Base-by-base conservation (phyloP, 441 rosid genomes). In the Arabidopsis lyrata region DNA sequence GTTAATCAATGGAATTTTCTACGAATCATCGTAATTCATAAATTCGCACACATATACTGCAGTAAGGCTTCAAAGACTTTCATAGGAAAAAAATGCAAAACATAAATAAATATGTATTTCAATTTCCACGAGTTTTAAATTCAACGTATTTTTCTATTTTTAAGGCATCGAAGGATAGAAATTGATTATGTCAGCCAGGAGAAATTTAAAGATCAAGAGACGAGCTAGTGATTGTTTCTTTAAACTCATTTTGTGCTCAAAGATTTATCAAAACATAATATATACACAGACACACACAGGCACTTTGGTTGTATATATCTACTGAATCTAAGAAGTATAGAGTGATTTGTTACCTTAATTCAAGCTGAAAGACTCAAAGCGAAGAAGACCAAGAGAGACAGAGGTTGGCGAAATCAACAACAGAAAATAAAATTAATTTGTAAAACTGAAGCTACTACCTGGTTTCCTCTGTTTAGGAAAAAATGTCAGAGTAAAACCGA, bases 261-360 rank as follows among this genome's bases (percentile, higher is more conserved):
- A 45, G 47, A 47, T 56, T 34, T 48, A 58, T 57, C 8, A 18
- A 18, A 36, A 38, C 6, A 36, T 8, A 14, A 10, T 16, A 27
- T 14, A 64, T 6, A 38, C 10, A 59, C 15, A 38, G 5, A 59
- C 16, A 61, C 6, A 52, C 2, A 58, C 6, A 24, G 24, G 56
- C 8, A 35, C 24, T 44, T 52, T 10, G 47, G 57, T 6, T 15
- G 53, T 22, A 31, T 6, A 32, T 44, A 52, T 58, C 12, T 27
- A 74, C 20, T 0, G 31, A 59, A 41, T 39, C 44, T 34, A 18
- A 62, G 31, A 55, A 68, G 44, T 16, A 34, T 32, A 2, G 13
- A 60, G 64, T 18, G 42, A 61, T 45, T 22, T 24, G 20, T 55
- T 55, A 69, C 79, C 70, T 69, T 55, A 29, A 29, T 47, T 36